Conservation (phyloP, 352 stramenopile genomes). For the Globisporangium emineosum region DNA sequence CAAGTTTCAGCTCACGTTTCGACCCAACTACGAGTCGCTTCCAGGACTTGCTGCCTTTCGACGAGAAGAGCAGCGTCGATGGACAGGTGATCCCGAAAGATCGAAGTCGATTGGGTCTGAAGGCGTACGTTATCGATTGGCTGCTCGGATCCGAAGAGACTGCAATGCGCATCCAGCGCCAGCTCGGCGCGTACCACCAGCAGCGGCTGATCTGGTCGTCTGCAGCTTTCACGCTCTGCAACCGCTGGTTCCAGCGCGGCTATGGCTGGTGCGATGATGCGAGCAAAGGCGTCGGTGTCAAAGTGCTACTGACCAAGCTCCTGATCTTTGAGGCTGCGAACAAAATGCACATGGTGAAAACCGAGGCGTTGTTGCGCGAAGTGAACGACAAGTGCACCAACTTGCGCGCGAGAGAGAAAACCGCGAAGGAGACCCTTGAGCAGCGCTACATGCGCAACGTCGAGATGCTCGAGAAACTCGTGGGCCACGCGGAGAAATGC, state of each 20-base stretch:
- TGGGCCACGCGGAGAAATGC: slow-evolving; percentile 51
- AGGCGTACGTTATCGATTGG: slow-evolving; percentile 56
- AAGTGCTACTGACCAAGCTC: slow-evolving; percentile 50
- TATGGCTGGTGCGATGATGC: slow-evolving; percentile 62
- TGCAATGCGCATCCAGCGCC: slow-evolving; percentile 38
- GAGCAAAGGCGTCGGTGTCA: slow-evolving; percentile 58
- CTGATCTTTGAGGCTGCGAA: slow-evolving; percentile 62
- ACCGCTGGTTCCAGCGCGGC: slow-evolving; percentile 63
- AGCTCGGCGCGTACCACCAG: slow-evolving; percentile 41
- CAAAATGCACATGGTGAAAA: slow-evolving; percentile 80
- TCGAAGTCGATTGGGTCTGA: slow-evolving; percentile 35
- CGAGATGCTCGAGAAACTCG: slow-evolving; percentile 47
- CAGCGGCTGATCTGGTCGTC: slow-evolving; percentile 57
- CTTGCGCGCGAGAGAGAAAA: slow-evolving; percentile 38
- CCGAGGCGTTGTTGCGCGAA: slow-evolving; percentile 49
- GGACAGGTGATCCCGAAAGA: slow-evolving; percentile 47
- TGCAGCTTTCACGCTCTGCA: slow-evolving; percentile 52
- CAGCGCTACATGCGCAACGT: slow-evolving; percentile 39
- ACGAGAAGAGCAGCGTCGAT: slow-evolving; percentile 35
- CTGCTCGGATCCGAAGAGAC: slow-evolving; percentile 55
- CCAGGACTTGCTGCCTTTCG: slow-evolving; percentile 43
- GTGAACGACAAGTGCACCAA: slow-evolving; percentile 63
- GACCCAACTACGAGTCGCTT: slow-evolving; percentile 33
- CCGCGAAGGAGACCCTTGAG: slow-evolving; percentile 39
- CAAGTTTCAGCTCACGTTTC: slow-evolving; percentile 51